Conservation (phyloP, 805 yeast genomes). For the Clavispora asparagi region DNA sequence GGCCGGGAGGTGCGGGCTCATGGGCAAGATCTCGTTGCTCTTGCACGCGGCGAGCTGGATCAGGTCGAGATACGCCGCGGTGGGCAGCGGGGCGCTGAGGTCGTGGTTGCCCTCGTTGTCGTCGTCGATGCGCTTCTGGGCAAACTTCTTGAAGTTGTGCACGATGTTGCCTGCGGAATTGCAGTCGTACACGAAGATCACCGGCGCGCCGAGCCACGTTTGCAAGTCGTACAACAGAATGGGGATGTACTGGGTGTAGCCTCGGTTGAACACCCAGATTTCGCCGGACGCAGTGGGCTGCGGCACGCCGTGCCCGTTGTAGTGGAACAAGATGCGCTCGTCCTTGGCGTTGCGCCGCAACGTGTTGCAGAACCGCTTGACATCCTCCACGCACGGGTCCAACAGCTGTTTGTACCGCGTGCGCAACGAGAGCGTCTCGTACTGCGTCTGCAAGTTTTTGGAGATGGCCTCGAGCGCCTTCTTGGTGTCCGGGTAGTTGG, state of each 20-base stretch:
- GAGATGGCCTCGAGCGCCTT: conserved; percentile 91
- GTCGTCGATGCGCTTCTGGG: conserved; percentile 82
- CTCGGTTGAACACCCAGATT: conserved; percentile 96
- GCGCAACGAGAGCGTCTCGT: conserved; percentile 80
- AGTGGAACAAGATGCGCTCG: conserved; percentile 88
- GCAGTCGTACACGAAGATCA: conserved; percentile 91
- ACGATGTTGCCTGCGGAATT: conserved; percentile 92
- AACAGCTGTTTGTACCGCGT: conserved; percentile 86
- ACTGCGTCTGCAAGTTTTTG: conserved; percentile 78
- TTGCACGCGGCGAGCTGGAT: conserved; percentile 92
- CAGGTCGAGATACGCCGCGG: conserved; percentile 72
- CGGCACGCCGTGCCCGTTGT: conserved; percentile 98
- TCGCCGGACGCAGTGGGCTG: conserved; percentile 95
- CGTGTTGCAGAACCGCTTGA: conserved; percentile 85
- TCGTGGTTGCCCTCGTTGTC: conserved; percentile 63
- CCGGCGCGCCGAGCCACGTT: conserved; percentile 97
- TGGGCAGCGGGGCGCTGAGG: conserved; percentile 52
- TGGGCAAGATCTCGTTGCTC: conserved; percentile 79
- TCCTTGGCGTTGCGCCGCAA: conserved; percentile 87
- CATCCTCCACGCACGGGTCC: conserved; percentile 95
- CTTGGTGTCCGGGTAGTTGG: conserved; percentile 73
- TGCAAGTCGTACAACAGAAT: conserved; percentile 92
- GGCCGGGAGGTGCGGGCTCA: conserved; percentile 93
- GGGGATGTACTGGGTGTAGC: conserved; percentile 96
- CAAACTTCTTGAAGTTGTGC: conserved; percentile 81